Evolutionary conservation across 192 early-diverging fungal species (phyloP).

Genomic region (Podila verticillata): DNA sequence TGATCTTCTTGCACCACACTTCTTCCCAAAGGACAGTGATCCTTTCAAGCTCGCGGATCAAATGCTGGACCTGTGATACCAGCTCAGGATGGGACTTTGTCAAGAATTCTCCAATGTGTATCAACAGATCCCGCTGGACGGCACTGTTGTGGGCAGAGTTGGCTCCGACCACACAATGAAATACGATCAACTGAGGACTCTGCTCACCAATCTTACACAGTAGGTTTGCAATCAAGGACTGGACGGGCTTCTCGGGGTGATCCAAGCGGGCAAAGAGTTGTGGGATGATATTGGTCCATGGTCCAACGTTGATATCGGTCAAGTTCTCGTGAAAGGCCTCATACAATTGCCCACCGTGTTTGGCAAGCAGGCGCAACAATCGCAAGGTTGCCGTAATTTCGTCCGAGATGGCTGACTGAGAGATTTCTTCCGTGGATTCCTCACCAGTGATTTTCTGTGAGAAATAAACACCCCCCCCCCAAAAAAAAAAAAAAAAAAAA

Average conservation of each 20-base stretch:
- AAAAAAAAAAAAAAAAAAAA: background rate
- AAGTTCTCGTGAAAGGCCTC: constrained; percentile 54
- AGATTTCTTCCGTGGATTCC: constrained; percentile 14
- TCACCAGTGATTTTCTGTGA: constrained; percentile 37
- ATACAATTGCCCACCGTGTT: constrained; percentile 65
- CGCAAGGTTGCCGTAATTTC: constrained; percentile 69
- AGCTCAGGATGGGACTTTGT: constrained; percentile 50
- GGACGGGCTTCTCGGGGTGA: constrained; percentile 68
- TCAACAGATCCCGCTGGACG: constrained; percentile 49
- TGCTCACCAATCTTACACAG: constrained; percentile 67
- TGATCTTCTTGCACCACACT: constrained; percentile 77
- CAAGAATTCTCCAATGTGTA: constrained; percentile 51
- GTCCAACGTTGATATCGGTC: constrained; percentile 43
- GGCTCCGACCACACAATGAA: constrained; percentile 68
- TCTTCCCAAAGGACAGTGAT: constrained; percentile 88
- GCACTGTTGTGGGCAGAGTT: constrained; percentile 54
- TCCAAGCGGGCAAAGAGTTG: constrained; percentile 79
- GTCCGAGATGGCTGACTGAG: constrained; percentile 47
- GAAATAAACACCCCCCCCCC: background rate
- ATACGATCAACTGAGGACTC: constrained; percentile 74
- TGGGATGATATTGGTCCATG: constrained; percentile 76
- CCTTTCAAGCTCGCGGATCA: constrained; percentile 71
- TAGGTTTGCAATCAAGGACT: constrained; percentile 60
- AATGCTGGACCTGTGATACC: constrained; percentile 60
- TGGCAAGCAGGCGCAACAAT: constrained; percentile 69